Conservation (phyloP, 805 yeast species). For the Vanderwaltozyma verrucispora region DNA sequence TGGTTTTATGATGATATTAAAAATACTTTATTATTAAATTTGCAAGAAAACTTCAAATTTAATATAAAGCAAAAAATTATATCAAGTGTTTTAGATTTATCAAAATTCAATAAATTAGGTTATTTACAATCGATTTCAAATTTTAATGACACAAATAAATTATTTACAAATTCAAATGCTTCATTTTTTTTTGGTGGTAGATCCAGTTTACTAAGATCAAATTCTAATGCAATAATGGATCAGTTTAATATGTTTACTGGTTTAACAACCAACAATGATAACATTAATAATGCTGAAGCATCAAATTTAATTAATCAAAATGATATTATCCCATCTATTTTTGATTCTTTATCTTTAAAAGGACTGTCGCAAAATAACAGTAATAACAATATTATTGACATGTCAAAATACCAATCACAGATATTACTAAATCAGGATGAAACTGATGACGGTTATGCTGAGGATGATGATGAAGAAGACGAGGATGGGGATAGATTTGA, state of each 20-base stretch:
- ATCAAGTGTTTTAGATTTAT: neutral
- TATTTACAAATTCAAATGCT: slow-evolving; percentile 2
- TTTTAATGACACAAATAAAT: slow-evolving; percentile 4
- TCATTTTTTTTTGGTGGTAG: slow-evolving; percentile 4
- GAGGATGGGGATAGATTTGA: slow-evolving; percentile 8
- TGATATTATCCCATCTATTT: neutral
- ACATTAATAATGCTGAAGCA: no score
- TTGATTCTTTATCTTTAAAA: slow-evolving; percentile 2
- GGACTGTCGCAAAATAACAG: neutral
- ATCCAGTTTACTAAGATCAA: slow-evolving; percentile 11
- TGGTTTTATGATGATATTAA: slow-evolving; percentile 15
- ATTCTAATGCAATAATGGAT: slow-evolving; percentile 21
- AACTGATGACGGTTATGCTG: slow-evolving; percentile 24
- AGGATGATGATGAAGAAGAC: slow-evolving; percentile 25
- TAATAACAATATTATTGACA: neutral
- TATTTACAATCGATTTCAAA: slow-evolving; percentile 4
- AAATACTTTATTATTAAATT: slow-evolving; percentile 9
- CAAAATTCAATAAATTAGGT: slow-evolving; percentile 3
- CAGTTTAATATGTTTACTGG: slow-evolving; percentile 21
- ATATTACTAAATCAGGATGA: slow-evolving; percentile 8
- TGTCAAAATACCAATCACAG: neutral
- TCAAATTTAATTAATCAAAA: neutral
- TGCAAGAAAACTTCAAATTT: slow-evolving; percentile 4
- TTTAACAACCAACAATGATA: no score
- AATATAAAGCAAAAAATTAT: slow-evolving; percentile 1